These are phyloP conservation scores for Boletus pseudo-olivaceus DNA, from an alignment of 768 basidiomycete species.

Conservation along the genomic window DNA sequence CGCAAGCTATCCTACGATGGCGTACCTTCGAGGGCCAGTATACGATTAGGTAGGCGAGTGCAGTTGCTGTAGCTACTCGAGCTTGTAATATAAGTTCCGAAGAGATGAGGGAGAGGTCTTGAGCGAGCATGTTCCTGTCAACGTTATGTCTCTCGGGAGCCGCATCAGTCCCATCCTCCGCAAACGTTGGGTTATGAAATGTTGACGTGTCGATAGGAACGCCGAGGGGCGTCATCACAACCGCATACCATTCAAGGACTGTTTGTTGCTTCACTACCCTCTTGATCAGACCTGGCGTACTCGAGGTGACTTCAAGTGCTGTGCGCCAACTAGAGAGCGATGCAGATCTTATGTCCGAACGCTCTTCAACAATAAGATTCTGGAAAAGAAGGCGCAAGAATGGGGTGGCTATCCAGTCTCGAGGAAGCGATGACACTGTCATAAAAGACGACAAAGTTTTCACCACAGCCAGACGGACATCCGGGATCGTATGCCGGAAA, in stretches of 20 bases:
- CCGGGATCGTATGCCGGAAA: constrained; percentile 94
- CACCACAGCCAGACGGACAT: constrained; percentile 90
- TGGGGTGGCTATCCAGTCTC: constrained; percentile 74
- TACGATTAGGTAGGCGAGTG: constrained; percentile 66
- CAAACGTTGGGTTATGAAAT: constrained; percentile 64
- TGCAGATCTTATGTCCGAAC: constrained; percentile 72
- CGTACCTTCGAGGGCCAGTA: constrained; percentile 63
- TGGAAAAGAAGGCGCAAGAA: constrained; percentile 88
- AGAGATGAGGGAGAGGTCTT: constrained; percentile 82
- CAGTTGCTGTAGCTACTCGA: constrained; percentile 72
- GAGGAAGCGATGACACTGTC: constrained; percentile 65
- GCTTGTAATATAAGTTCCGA: constrained; percentile 76
- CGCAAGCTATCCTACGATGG: neutral
- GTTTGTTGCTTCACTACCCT: constrained; percentile 53
- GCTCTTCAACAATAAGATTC: constrained; percentile 91
- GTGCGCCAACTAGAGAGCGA: constrained; percentile 73
- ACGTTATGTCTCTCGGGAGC: constrained; percentile 79
- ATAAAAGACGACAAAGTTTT: constrained; percentile 87
- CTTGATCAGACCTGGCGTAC: constrained; percentile 47
- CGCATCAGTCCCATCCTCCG: constrained; percentile 42
- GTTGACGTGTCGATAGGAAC: constrained; percentile 63
- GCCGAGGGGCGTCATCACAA: constrained; percentile 89
- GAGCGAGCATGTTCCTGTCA: constrained; percentile 91
- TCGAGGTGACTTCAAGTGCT: constrained; percentile 55
- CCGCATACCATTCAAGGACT: constrained; percentile 79